A percentile compares a stretch with the other conserved stretches of the same genome.
Evolutionary conservation across 768 basidiomycete species (phyloP).

Genomic region (Amylocystis lapponica): DNA sequence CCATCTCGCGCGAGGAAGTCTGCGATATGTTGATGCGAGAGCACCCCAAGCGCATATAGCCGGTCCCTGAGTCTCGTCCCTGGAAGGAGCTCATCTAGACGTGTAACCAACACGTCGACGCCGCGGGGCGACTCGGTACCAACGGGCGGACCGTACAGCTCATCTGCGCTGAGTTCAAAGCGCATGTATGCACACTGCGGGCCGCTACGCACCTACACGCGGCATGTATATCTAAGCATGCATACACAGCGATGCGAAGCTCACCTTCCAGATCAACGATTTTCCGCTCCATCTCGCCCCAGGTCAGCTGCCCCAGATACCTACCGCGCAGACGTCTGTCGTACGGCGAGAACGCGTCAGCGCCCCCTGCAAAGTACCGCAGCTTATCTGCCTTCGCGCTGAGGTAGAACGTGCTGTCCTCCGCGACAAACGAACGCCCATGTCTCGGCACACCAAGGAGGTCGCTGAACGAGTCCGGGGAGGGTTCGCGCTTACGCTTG

Average conservation of each 20-base stretch:
- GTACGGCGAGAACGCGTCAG: not conserved
- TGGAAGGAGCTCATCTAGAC: conserved; percentile 38
- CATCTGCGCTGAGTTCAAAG: conserved; percentile 25
- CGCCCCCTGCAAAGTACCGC: conserved; percentile 5
- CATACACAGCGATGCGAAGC: too few relatives aligned
- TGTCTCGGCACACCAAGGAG: conserved; percentile 38
- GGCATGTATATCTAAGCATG: too few relatives aligned
- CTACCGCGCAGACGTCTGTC: not conserved
- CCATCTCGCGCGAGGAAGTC: conserved; percentile 23
- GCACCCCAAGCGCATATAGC: conserved; percentile 24
- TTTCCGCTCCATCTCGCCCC: conserved; percentile 12
- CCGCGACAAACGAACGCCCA: conserved; percentile 36
- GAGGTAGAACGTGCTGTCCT: conserved; percentile 28
- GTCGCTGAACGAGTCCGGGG: conserved; percentile 31
- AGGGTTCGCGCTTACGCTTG: conserved; percentile 28
- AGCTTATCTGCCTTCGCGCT: conserved; percentile 20
- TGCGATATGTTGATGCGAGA: conserved; percentile 39
- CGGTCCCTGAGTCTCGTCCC: conserved; percentile 43
- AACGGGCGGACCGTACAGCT: conserved; percentile 35
- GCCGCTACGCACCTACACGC: too few relatives aligned
- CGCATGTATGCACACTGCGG: too few relatives aligned
- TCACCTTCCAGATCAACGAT: conserved; percentile 31
- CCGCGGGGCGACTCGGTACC: conserved; percentile 37
- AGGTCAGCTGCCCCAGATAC: not conserved
- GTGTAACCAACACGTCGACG: conserved; percentile 30